Conservation (phyloP, 116 monocot genomes). For the Papilionanthe hybrid region DNA sequence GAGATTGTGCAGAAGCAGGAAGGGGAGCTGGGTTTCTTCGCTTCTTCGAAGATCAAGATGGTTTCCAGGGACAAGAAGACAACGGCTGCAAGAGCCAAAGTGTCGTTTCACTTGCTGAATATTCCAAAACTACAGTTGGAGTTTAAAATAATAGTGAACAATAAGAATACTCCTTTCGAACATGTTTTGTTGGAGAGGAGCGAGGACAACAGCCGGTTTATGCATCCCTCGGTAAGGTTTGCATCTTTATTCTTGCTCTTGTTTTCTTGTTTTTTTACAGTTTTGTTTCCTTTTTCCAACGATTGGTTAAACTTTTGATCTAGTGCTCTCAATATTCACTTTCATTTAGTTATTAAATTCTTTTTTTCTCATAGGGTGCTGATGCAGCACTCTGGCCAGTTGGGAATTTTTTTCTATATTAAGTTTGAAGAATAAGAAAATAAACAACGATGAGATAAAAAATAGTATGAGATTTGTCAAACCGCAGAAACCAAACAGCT, state of each 20-base stretch:
- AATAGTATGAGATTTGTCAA: neutral
- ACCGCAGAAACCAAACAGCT: no score
- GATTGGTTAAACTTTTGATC: no score
- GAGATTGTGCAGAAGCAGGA: neutral
- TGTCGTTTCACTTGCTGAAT: constrained; percentile 74
- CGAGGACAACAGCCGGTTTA: constrained; percentile 47
- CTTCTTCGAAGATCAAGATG: constrained; percentile 47
- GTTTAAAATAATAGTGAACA: constrained; percentile 79
- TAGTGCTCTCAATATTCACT: no score
- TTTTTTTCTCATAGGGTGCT: neutral
- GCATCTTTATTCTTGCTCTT: neutral
- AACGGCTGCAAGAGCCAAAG: constrained; percentile 29
- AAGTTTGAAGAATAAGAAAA: neutral
- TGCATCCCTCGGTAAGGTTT: constrained; percentile 79
- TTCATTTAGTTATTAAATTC: neutral
- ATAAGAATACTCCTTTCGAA: constrained; percentile 64
- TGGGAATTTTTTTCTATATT: neutral
- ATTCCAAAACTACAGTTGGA: constrained; percentile 66
- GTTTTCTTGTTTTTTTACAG: neutral
- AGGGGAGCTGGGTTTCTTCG: constrained; percentile 10
- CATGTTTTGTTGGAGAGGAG: constrained; percentile 93
- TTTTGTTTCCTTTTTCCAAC: no score
- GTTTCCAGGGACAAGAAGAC: constrained; percentile 57
- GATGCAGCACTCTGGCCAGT: neutral
- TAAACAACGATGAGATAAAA: neutral